Conservation (phyloP, 1,284 basidiomycete species). For the Boletus semigastroideus region DNA sequence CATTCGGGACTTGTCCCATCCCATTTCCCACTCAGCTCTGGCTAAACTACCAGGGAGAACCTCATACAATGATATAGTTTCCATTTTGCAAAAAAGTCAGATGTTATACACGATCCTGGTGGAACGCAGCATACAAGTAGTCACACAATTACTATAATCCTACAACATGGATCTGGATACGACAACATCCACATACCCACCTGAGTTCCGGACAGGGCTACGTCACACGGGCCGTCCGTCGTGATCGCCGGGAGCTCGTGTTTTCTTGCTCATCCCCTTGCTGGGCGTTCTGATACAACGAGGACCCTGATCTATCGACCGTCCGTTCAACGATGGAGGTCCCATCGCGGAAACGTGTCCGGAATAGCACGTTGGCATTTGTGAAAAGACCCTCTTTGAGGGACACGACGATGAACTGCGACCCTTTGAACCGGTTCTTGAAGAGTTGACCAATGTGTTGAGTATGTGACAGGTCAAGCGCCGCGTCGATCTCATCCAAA, state of each 20-base stretch:
- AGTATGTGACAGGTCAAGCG: slow-evolving; percentile 93
- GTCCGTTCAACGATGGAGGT: slow-evolving; percentile 88
- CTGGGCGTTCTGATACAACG: slow-evolving; percentile 35
- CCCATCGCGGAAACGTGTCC: slow-evolving; percentile 89
- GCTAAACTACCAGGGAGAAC: too few species aligned
- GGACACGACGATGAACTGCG: slow-evolving; percentile 97
- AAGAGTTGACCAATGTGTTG: slow-evolving; percentile 97
- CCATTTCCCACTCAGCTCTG: too few species aligned
- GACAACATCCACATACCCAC: not conserved
- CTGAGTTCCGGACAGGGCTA: not conserved
- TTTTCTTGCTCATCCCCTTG: slow-evolving; percentile 21
- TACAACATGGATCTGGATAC: slow-evolving; percentile 14
- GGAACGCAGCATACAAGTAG: too few species aligned
- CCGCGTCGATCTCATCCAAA: slow-evolving; percentile 97
- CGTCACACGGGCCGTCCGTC: slow-evolving; percentile 9
- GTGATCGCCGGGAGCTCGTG: slow-evolving; percentile 24
- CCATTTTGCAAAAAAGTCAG: too few species aligned
- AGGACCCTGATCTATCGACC: slow-evolving; percentile 54
- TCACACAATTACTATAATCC: slow-evolving; percentile 8
- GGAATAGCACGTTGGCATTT: slow-evolving; percentile 96
- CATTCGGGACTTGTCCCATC: too few species aligned
- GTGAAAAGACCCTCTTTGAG: slow-evolving; percentile 97
- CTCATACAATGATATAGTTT: too few species aligned
- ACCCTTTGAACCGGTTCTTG: slow-evolving; percentile 95
- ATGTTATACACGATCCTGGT: too few species aligned